Evolutionary conservation across 164 flowering plant species (phyloP).

Genomic region (Akebia trifoliata): DNA sequence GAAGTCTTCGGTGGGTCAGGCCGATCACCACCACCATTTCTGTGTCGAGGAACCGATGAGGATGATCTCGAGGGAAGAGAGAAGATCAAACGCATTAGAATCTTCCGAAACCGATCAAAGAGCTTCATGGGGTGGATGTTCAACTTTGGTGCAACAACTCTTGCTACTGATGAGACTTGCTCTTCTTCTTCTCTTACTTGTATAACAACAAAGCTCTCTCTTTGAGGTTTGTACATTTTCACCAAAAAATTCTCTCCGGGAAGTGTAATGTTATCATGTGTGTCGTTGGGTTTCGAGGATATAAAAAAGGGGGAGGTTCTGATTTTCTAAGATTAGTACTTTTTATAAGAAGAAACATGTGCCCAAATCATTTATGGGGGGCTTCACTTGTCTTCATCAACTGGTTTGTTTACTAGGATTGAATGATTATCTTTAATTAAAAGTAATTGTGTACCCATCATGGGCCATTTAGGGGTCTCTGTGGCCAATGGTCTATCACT

Average conservation of each 20-base stretch:
- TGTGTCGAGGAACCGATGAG: slow-evolving; percentile 5
- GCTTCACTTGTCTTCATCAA: slow-evolving; percentile 28
- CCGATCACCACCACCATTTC: slow-evolving; percentile 26
- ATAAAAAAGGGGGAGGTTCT: slow-evolving; percentile 8
- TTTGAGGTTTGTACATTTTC: slow-evolving; percentile 31
- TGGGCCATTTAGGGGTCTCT: neutral
- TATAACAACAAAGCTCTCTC: slow-evolving; percentile 37
- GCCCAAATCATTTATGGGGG: slow-evolving; percentile 60
- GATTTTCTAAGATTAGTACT: neutral
- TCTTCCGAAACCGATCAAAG: slow-evolving; percentile 56
- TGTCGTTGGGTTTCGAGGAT: slow-evolving; percentile 26
- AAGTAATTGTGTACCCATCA: slow-evolving; percentile 1
- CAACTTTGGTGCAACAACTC: slow-evolving; percentile 8
- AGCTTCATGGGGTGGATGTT: slow-evolving; percentile 55
- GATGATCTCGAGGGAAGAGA: slow-evolving; percentile 25
- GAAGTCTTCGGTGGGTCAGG: slow-evolving; percentile 63
- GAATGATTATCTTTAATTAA: slow-evolving; percentile 11
- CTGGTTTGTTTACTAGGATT: slow-evolving; percentile 15
- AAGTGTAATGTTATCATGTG: slow-evolving; percentile 44
- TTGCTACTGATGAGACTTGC: neutral
- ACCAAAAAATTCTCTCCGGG: slow-evolving; percentile 24
- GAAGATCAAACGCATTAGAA: slow-evolving; percentile 51
- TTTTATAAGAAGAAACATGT: slow-evolving; percentile 34
- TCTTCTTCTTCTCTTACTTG: slow-evolving; percentile 27
- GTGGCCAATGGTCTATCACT: slow-evolving; percentile 1